Conservation (phyloP, 768 basidiomycete genomes). For the Suillus placidus region DNA sequence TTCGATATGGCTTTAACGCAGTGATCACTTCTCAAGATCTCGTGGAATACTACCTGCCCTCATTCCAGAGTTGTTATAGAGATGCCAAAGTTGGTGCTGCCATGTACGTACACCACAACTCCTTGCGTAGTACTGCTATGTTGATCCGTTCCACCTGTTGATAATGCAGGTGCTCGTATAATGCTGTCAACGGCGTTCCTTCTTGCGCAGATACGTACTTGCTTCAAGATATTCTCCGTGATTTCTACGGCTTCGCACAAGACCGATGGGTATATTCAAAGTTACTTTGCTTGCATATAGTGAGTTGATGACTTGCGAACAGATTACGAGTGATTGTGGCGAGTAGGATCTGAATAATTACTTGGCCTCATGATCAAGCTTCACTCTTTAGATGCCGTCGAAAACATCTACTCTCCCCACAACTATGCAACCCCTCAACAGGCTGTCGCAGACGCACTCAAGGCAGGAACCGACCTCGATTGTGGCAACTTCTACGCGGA, state of each 20-base stretch:
- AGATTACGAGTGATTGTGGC: conserved; percentile 54
- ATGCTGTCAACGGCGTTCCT: conserved; percentile 61
- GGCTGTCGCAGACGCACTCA: conserved; percentile 52
- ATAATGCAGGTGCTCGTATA: conserved; percentile 50
- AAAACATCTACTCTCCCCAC: conserved; percentile 52
- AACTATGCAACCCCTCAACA: conserved; percentile 47
- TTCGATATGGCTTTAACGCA: conserved; percentile 54
- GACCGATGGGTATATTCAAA: conserved; percentile 47
- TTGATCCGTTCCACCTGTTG: background rate
- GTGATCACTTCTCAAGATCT: conserved; percentile 57
- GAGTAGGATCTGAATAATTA: conserved; percentile 24
- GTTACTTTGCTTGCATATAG: background rate
- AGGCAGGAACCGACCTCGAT: conserved; percentile 57
- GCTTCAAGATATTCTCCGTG: conserved; percentile 52
- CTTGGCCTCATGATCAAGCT: background rate
- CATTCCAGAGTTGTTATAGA: conserved; percentile 62
- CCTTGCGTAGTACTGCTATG: background rate
- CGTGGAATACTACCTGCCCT: conserved; percentile 55
- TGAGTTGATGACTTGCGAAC: background rate
- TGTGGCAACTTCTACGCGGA: conserved; percentile 52
- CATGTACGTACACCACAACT: conserved; percentile 36
- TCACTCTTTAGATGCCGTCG: conserved; percentile 21
- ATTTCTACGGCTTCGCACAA: conserved; percentile 53
- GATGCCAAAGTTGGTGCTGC: conserved; percentile 62
- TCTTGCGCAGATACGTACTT: conserved; percentile 57